Evolutionary conservation across 495 filamentous ascomycete genomes (phyloP), one percentile per base, ranked within the genome.

Genomic region (Neurospora sp.): DNA sequence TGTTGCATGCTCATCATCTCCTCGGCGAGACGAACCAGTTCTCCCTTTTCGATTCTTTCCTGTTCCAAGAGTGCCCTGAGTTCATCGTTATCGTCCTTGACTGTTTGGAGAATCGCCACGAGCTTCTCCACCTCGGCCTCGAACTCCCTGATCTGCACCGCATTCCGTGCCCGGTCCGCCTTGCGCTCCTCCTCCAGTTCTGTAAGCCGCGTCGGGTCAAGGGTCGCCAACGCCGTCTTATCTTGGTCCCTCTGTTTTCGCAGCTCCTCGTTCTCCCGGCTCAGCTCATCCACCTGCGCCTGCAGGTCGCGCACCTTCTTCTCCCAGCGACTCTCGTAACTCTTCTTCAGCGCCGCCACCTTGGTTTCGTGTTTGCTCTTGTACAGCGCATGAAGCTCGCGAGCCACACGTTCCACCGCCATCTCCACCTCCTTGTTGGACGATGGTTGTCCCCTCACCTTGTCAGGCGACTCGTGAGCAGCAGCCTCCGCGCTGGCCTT

Each of bases 331-430:
- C 86, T 86, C 78, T 97, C 93, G 81, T 98, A 98, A 80, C 91
- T 94, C 81, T 97, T 97, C 84, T 98, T 98, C 73, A 99, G 85
- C 9, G 94, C 94, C 0, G 92, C 88, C 36, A 98, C 94, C 83
- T 99, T 99, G 69, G 89, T 92, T 83, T 97, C 94, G 79, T 99
- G 96, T 79, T 99, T 99, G 79, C 89, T 87, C 83, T 97, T 98
- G 85, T 99, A 99, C n/a, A 97, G 86, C 0, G 88, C 86, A 78
- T 99, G 96, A 34, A 98, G 86, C 77, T 99, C 96, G 13, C 92
- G 88, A 3, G 92, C 94, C 38, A 97, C 93, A 73, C 91, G 92
- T 81, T 94, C 92, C n/a, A 98, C 93, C 19, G 96, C 95, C 42
- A 93, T 89, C 76, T 97, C 93, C 24, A 94, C 89, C 75, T 90